These are phyloP conservation scores for Metarhizium robertsii DNA, from an alignment of 2,329 filamentous ascomycete species.

Conservation along the genomic window DNA sequence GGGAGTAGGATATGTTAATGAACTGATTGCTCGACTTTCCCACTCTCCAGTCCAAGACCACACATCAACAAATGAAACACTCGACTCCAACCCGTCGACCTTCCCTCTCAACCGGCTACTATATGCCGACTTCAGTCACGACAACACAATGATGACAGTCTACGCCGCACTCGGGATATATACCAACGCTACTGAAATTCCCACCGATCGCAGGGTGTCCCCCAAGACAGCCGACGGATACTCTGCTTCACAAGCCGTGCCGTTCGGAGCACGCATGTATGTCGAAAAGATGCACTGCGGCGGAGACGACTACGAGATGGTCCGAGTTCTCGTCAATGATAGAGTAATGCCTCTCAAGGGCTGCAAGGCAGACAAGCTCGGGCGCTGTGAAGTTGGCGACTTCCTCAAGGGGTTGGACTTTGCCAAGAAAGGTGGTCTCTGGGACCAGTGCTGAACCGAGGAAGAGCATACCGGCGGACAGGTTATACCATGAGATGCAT, in stretches of 20 bases:
- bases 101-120: conserved; percentile 63
- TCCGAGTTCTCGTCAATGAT: conserved; percentile 77
- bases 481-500: not conserved
- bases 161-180: conserved; percentile 73
- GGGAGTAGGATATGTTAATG: conserved; percentile 80
- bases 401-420: conserved; percentile 73
- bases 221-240: conserved; percentile 54
- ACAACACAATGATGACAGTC: conserved; percentile 75
- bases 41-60: conserved; percentile 56
- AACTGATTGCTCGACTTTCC: conserved; percentile 75
- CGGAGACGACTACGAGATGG: conserved; percentile 50
- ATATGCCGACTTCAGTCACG: conserved; percentile 88
- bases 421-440: conserved; percentile 61
- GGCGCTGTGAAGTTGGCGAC: conserved; percentile 57
- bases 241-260: conserved; percentile 68
- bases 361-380: conserved; percentile 61
- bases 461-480: not conserved
- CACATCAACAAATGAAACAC: conserved; percentile 68
- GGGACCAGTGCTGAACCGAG: conserved; percentile 49
- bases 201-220: conserved; percentile 38
- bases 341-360: conserved; percentile 62
- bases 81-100: conserved; percentile 56
- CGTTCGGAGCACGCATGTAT: conserved; percentile 73
- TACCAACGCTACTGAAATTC: conserved; percentile 49
- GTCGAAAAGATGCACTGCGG: conserved; percentile 77